Evolutionary conservation across 192 early-diverging fungal genomes (phyloP), one percentile per base, ranked within the genome.

Genomic region (Entomortierella chlamydospora): DNA sequence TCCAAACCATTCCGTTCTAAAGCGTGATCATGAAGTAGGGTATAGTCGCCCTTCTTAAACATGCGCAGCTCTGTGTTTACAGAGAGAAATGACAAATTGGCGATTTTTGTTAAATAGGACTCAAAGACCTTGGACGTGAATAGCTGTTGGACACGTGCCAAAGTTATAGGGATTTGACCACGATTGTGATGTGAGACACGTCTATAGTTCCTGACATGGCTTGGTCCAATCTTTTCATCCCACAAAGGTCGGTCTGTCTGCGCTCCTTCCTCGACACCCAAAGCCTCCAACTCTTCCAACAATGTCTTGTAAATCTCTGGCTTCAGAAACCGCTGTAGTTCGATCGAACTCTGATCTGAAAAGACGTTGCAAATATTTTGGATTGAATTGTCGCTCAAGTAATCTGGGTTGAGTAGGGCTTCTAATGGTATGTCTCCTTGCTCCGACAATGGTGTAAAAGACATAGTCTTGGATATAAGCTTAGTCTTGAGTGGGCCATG

Each of bases 11-110:
- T 61, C 18, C 73, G 81, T 31, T 91, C 90, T 34, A 81, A 49
- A 3, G 79, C 87, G 57, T 87, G 84, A 55, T 91, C 90, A 57
- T 90, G 83, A n/a, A 88, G 57, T 15, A 91, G 53, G 20, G 88
- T 91, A 63, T 91, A 91, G 33, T 89, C 77, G 2, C 88, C 86
- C 22, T 80, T 67, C 52, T 83, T 79, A 56, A 91, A 89, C 71
- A 73, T 77, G 30, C 90, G 63, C 37, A 77, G 61, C 59, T 84
- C 83, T 28, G 64, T 60, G 6, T 55, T 50, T 7, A 57, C 50
- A 30, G 51, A 37, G 13, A 64, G 28, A 57, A 81, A 64, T 26
- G 58, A 34, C 15, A 70, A 55, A 49, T 67, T 61, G 2, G 83
- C 66, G 4, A 84, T 37, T 26, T 72, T 70, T 10, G 52, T 64